Percentiles rank a stretch among this genome's conserved stretches.
These are phyloP conservation scores for Suillus fuscotomentosus DNA, from an alignment of 768 basidiomycete species.

Conservation along the genomic window DNA sequence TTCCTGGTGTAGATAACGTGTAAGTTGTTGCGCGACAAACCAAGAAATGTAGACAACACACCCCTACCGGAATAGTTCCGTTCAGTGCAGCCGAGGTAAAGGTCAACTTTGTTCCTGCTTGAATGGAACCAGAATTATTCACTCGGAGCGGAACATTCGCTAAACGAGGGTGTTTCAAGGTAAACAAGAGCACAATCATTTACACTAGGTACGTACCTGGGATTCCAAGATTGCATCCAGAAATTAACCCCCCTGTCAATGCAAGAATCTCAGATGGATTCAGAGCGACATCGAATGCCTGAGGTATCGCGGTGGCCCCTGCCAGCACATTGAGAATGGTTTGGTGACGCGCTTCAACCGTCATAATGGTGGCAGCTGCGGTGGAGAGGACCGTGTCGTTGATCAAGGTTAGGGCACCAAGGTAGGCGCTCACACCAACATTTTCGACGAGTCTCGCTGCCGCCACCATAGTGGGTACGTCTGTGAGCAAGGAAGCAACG, in stretches of 20 bases:
- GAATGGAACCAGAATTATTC: constrained; percentile 60
- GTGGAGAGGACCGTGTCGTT: constrained; percentile 57
- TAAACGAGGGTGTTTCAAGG: constrained; percentile 16
- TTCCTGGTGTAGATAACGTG: constrained; percentile 33
- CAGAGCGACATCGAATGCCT: constrained; percentile 74
- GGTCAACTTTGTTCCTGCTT: constrained; percentile 57
- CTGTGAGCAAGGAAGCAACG: constrained; percentile 58
- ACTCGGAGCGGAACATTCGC: constrained; percentile 60
- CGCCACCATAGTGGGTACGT: constrained; percentile 68
- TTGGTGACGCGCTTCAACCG: constrained; percentile 83
- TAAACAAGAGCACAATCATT: neutral
- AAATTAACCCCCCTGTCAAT: constrained; percentile 65
- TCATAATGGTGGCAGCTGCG: constrained; percentile 71
- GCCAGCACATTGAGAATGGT: constrained; percentile 72
- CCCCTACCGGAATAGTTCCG: constrained; percentile 41
- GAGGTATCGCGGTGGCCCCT: constrained; percentile 54
- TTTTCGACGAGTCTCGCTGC: constrained; percentile 75
- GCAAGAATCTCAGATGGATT: constrained; percentile 69
- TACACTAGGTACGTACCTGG: constrained; percentile 36
- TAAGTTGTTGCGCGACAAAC: constrained; percentile 3
- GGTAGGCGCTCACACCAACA: constrained; percentile 74
- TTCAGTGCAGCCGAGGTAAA: constrained; percentile 61
- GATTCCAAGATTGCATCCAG: constrained; percentile 63
- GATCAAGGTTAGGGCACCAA: constrained; percentile 68
- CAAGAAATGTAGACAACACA: constrained; percentile 31